Conservation (phyloP, 73 alveolate species). For the Tetrahymena malaccensis region DNA sequence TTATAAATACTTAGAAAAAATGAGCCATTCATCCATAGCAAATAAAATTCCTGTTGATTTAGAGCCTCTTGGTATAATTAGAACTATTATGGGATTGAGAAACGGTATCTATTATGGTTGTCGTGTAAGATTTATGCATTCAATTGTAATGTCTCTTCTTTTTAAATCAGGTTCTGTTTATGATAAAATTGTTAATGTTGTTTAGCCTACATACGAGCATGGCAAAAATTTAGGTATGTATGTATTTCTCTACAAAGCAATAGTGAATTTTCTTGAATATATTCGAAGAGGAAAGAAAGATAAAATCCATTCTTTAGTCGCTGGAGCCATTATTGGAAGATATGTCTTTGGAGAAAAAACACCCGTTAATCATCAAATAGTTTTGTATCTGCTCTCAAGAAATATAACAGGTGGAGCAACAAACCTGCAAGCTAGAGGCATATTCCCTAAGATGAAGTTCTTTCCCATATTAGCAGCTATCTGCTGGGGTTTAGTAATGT, state of each 20-base stretch:
- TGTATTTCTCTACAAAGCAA: constrained; percentile 58
- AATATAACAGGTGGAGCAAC: constrained; percentile 51
- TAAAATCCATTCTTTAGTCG: constrained; percentile 47
- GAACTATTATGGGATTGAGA: constrained; percentile 60
- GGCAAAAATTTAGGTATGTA: constrained; percentile 59
- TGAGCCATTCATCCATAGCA: neutral
- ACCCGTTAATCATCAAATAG: constrained; percentile 58
- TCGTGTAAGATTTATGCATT: constrained; percentile 68
- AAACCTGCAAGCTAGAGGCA: constrained; percentile 18
- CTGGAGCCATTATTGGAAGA: constrained; percentile 59
- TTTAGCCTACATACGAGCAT: constrained; percentile 59
- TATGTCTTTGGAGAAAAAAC: constrained; percentile 52
- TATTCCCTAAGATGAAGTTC: constrained; percentile 38
- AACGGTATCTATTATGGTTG: constrained; percentile 77
- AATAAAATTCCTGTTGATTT: neutral
- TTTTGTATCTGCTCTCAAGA: constrained; percentile 60
- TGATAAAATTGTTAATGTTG: constrained; percentile 41
- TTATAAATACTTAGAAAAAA: neutral
- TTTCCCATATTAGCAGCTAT: constrained; percentile 49
- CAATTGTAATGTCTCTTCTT: constrained; percentile 74
- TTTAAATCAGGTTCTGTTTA: constrained; percentile 48
- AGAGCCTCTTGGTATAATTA: neutral
- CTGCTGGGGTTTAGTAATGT: constrained; percentile 73
- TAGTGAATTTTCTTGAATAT: constrained; percentile 41
- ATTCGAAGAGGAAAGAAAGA: constrained; percentile 9